These are phyloP conservation scores for Knoxia roxburghii DNA, from an alignment of 257 asterid species.

Conservation along the genomic window DNA sequence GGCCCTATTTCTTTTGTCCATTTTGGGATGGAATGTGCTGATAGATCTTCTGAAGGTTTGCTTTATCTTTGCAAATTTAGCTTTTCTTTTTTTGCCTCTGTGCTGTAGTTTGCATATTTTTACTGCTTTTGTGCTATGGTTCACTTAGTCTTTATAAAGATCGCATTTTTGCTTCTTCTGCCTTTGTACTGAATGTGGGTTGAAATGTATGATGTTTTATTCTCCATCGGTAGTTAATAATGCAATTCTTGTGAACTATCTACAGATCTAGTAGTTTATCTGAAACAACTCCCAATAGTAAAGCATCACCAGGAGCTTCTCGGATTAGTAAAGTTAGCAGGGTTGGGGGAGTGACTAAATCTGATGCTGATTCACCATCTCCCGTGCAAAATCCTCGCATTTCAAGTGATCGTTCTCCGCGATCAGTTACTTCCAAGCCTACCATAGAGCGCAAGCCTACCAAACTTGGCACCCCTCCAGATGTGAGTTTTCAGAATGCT, in stretches of 20 bases:
- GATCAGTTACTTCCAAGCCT: slow-evolving; percentile 62
- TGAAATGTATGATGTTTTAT: neutral
- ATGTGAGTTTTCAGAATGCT: slow-evolving; percentile 41
- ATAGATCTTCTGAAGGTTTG: slow-evolving; percentile 7
- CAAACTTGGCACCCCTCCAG: slow-evolving; percentile 62
- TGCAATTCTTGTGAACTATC: slow-evolving; percentile 11
- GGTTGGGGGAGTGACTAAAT: slow-evolving; percentile 58
- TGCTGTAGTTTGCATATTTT: no score
- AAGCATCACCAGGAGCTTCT: slow-evolving; percentile 48
- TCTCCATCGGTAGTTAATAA: neutral
- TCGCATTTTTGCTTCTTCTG: slow-evolving; percentile 4
- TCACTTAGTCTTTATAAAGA: neutral
- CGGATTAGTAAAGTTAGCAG: slow-evolving; percentile 46
- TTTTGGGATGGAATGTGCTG: neutral
- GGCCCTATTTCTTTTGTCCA: neutral
- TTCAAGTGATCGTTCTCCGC: slow-evolving; percentile 56
- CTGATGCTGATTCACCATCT: slow-evolving; percentile 61
- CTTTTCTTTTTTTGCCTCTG: neutral
- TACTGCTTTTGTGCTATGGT: neutral
- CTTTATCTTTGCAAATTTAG: neutral
- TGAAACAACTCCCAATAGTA: slow-evolving; percentile 61
- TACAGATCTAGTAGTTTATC: slow-evolving; percentile 52
- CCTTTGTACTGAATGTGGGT: neutral
- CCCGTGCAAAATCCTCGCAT: slow-evolving; percentile 48
- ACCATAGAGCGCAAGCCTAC: slow-evolving; percentile 50